These are phyloP conservation scores for Pseudozyma sp. DNA, from an alignment of 1,284 basidiomycete species.

Conservation along the genomic window DNA sequence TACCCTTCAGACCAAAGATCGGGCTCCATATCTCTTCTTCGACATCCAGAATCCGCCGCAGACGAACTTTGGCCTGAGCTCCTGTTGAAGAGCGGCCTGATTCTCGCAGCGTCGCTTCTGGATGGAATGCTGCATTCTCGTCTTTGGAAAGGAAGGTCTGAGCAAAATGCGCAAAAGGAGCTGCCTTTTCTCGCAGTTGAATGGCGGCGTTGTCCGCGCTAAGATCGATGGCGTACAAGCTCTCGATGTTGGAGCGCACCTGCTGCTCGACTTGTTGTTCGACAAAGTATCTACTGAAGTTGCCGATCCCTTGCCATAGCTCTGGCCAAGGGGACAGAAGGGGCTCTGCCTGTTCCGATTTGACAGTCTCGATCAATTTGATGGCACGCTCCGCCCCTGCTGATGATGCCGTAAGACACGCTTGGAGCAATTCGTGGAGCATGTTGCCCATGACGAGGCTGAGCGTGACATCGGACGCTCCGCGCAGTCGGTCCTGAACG, in stretches of 20 bases:
- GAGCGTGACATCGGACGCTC: constrained; percentile 46
- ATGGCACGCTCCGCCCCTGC: background rate
- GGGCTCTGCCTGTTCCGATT: background rate
- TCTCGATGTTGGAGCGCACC: constrained; percentile 48
- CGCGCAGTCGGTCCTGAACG: constrained; percentile 56
- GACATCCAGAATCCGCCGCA: constrained; percentile 73
- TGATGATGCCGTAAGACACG: constrained; percentile 50
- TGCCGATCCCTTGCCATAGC: constrained; percentile 56
- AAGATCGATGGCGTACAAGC: constrained; percentile 50
- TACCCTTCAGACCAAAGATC: constrained; percentile 92
- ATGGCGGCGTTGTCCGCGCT: constrained; percentile 35
- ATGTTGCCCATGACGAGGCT: constrained; percentile 63
- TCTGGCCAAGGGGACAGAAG: constrained; percentile 36
- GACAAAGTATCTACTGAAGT: constrained; percentile 59
- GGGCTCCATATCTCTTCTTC: constrained; percentile 99
- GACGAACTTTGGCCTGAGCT: constrained; percentile 21
- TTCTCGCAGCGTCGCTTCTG: constrained; percentile 41
- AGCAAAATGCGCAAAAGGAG: constrained; percentile 59
- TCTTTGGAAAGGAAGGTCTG: constrained; percentile 46
- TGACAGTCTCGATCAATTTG: background rate
- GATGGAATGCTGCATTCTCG: constrained; percentile 26
- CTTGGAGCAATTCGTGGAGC: constrained; percentile 64
- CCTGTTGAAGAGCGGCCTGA: constrained; percentile 6
- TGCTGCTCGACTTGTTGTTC: constrained; percentile 49
- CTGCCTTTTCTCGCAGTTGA: constrained; percentile 44